These are phyloP conservation scores for Cutaneotrichosporon daszewskae DNA, from an alignment of 1,284 basidiomycete genomes.

Conservation along the genomic window DNA sequence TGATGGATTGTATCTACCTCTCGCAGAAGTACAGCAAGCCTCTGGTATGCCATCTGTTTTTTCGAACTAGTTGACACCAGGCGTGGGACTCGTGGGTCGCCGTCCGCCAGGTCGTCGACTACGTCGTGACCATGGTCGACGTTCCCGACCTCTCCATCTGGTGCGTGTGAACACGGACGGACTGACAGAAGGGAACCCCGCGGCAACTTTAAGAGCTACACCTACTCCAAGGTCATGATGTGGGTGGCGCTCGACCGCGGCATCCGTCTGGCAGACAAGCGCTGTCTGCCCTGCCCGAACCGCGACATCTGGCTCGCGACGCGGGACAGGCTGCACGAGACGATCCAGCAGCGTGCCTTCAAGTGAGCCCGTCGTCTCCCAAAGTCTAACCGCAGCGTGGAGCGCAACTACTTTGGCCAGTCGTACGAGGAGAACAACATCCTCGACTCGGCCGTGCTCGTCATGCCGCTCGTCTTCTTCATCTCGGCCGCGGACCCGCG, in stretches of 20 bases:
- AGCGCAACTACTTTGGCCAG: constrained; percentile 44
- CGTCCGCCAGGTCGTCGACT: constrained; percentile 50
- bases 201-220: constrained; percentile 70
- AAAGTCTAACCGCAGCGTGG: too few species aligned
- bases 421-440: constrained; percentile 50
- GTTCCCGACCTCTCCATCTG: constrained; percentile 57
- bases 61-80: constrained; percentile 29
- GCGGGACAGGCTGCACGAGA: constrained; percentile 74
- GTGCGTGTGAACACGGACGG: constrained; percentile 49
- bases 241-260: constrained; percentile 91
- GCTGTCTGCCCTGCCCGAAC: constrained; percentile 54
- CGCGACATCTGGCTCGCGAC: constrained; percentile 62
- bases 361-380: too few species aligned
- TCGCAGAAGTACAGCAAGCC: constrained; percentile 68
- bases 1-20: constrained; percentile 88
- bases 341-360: constrained; percentile 59
- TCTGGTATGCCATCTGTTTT: constrained; percentile 41
- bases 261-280: constrained; percentile 81
- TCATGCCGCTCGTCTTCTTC: constrained; percentile 62
- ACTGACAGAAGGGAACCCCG: constrained; percentile 65
- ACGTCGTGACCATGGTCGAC: constrained; percentile 32
- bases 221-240: constrained; percentile 90
- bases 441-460: constrained; percentile 48
- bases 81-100: constrained; percentile 65
- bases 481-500: constrained; percentile 72